Evolutionary conservation across 225 moss, liverwort and hornwort species (phyloP).

Genomic region (Sphagnum contortum): DNA sequence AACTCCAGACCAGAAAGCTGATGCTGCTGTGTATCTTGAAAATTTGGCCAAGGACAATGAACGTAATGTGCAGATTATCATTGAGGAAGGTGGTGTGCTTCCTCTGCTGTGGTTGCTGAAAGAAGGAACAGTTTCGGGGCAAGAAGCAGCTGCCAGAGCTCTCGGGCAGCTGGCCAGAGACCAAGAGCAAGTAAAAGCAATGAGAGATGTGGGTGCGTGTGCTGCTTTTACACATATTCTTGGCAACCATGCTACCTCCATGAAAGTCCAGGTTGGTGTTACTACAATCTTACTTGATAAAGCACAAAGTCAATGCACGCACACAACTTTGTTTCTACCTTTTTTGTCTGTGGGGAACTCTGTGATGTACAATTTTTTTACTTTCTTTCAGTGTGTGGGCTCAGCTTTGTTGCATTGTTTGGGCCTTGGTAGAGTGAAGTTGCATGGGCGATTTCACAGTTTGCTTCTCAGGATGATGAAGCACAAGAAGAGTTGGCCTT

Average conservation of each 20-base stretch:
- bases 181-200: constrained; percentile 51
- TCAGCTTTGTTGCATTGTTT: too few relatives aligned
- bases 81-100: constrained; percentile 75
- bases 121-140: constrained; percentile 55
- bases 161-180: constrained; percentile 59
- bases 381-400: too few relatives aligned
- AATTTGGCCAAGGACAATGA: constrained; percentile 55
- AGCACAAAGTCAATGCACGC: too few relatives aligned
- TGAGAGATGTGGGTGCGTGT: constrained; percentile 55
- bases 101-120: constrained; percentile 68
- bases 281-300: background rate
- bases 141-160: constrained; percentile 69
- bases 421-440: constrained; percentile 35
- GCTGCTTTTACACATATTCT: constrained; percentile 59
- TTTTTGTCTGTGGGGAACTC: too few relatives aligned
- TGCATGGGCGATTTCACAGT: constrained; percentile 60
- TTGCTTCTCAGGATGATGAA: constrained; percentile 45
- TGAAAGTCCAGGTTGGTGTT: constrained; percentile 64
- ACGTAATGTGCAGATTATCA: constrained; percentile 78
- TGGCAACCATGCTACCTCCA: constrained; percentile 42
- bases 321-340: too few relatives aligned
- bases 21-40: constrained; percentile 45
- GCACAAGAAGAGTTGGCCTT: constrained; percentile 73
- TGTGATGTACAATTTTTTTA: too few relatives aligned
- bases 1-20: constrained; percentile 47